Conservation (phyloP, 1,139 yeast genomes). For the Chernovozyma sophiae-reginae region DNA sequence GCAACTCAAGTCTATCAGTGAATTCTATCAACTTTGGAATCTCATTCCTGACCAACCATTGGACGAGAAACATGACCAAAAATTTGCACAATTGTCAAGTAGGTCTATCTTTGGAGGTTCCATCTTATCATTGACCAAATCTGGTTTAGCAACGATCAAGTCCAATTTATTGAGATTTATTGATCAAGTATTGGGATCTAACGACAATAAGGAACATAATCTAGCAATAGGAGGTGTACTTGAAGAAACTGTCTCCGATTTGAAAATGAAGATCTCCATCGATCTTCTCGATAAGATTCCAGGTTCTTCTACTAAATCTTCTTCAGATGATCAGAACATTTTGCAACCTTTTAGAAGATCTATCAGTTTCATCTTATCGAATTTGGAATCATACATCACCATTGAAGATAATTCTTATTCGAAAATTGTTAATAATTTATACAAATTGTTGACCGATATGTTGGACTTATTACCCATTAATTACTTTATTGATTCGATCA, state of each 20-base stretch:
- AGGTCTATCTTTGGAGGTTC: slow-evolving; percentile 66
- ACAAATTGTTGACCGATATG: slow-evolving; percentile 53
- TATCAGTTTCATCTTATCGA: slow-evolving; percentile 33
- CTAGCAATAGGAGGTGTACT: background rate
- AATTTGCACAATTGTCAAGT: slow-evolving; percentile 35
- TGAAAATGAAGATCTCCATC: slow-evolving; percentile 59
- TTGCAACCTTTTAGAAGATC: slow-evolving; percentile 43
- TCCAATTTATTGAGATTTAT: slow-evolving; percentile 52
- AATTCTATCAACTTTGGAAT: slow-evolving; percentile 55
- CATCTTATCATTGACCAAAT: slow-evolving; percentile 45
- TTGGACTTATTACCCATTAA: slow-evolving; percentile 71
- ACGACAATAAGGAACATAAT: background rate
- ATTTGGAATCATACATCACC: slow-evolving; percentile 28
- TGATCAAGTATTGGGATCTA: slow-evolving; percentile 30
- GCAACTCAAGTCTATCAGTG: slow-evolving; percentile 58
- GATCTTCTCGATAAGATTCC: slow-evolving; percentile 32
- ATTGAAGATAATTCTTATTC: slow-evolving; percentile 9
- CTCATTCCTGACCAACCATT: slow-evolving; percentile 39
- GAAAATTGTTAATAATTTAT: slow-evolving; percentile 25
- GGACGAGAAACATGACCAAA: slow-evolving; percentile 33
- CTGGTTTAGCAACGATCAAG: slow-evolving; percentile 49
- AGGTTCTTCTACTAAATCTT: slow-evolving; percentile 28
- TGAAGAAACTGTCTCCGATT: slow-evolving; percentile 11
- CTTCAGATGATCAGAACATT: slow-evolving; percentile 23
- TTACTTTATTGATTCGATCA: slow-evolving; percentile 62